phyloP scores from a whole-genome alignment of 2,329 filamentous ascomycete species.

The Aschersonia sp. region DNA sequence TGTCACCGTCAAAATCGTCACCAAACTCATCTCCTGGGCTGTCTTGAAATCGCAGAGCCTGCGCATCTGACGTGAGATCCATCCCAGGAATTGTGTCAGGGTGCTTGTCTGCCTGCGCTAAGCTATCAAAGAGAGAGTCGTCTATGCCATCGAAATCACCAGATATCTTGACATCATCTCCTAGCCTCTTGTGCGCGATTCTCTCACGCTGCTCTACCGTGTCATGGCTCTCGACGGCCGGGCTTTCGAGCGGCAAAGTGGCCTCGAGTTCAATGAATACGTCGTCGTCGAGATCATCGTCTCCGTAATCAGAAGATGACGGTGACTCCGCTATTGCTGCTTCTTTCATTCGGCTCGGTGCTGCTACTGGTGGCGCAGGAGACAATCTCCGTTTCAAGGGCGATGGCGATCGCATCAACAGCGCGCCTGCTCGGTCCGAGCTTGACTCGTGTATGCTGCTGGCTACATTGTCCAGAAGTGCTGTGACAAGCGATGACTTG shows the following conservation, averaged over 20 bases:
- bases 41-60: slow-evolving; percentile 2
- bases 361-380: slow-evolving; percentile 5
- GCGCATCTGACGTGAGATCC: slow-evolving; percentile 2
- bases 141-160: slow-evolving; percentile 54
- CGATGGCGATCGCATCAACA: slow-evolving; percentile 26
- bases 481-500: slow-evolving; percentile 43
- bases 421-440: slow-evolving; percentile 14
- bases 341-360: slow-evolving; percentile 6
- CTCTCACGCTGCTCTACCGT: background rate
- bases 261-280: slow-evolving; percentile 39
- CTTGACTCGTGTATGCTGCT: slow-evolving; percentile 32
- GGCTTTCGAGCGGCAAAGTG: slow-evolving; percentile 12
- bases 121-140: slow-evolving; percentile 40
- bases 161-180: background rate
- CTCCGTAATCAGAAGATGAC: slow-evolving; percentile 34
- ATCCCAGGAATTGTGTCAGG: slow-evolving; percentile 3
- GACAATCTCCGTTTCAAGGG: slow-evolving; percentile 22
- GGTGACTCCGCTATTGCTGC: slow-evolving; percentile 5
- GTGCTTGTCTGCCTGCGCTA: slow-evolving; percentile 10
- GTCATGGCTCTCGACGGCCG: slow-evolving; percentile 17
- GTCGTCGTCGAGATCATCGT: slow-evolving; percentile 46
- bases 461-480: slow-evolving; percentile 51
- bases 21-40: slow-evolving; percentile 19
- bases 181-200: background rate
- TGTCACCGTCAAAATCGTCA: slow-evolving; percentile 47